Conservation (phyloP, 2,329 filamentous ascomycete species). For the Nemania sp. region DNA sequence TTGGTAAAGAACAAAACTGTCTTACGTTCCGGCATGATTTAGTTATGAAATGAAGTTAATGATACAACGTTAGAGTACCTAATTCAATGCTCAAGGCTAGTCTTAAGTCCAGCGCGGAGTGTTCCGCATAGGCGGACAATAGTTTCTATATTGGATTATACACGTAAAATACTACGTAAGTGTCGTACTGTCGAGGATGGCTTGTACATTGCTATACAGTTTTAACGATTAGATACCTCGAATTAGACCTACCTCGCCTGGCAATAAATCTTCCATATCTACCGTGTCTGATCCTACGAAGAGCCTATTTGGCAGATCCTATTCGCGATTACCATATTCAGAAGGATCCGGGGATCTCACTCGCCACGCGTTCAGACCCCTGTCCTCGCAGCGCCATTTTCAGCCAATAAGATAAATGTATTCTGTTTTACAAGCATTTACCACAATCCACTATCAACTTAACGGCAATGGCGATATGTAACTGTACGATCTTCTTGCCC, state of each 20-base stretch:
- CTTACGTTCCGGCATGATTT: no score
- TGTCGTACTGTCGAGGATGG: not conserved
- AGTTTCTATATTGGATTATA: no score
- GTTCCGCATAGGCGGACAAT: no score
- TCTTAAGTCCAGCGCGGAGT: no score
- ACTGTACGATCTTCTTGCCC: not conserved
- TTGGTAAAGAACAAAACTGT: no score
- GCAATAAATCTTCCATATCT: not conserved
- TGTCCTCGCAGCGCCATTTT: not conserved
- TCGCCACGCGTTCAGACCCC: conserved; percentile 3
- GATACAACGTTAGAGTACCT: no score
- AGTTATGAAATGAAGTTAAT: no score
- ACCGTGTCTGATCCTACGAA: not conserved
- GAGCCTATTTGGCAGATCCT: not conserved
- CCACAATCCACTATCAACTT: no score
- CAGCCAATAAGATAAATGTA: not conserved
- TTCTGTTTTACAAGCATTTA: no score
- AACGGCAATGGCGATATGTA: no score
- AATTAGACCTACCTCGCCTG: not conserved
- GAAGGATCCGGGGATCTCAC: conserved; percentile 17
- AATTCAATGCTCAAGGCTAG: no score
- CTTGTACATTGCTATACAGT: not conserved
- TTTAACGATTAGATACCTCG: not conserved
- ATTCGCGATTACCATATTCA: conserved; percentile 21
- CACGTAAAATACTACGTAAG: no score